Evolutionary conservation across 2,329 filamentous ascomycete species (phyloP), one percentile per base, ranked within the genome.

Genomic region (Trichophyton verrucosum): DNA sequence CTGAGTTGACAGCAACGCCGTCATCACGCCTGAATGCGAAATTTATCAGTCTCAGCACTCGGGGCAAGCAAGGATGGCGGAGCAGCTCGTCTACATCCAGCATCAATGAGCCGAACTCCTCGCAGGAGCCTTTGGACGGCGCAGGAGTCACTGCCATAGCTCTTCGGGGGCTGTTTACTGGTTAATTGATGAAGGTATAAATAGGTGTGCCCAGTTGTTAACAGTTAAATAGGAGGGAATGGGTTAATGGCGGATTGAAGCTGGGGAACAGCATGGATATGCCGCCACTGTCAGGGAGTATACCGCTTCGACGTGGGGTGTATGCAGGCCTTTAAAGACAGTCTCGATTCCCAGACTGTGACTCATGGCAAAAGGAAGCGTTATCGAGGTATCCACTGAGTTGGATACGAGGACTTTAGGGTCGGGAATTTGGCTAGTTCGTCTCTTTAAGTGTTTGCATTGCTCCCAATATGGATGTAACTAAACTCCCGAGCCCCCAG

Each of bases 31-130:
- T 33, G 51, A 55, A 55, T 7, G 51, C 51, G 6, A 55, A 20
- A 15, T 64, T 64, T 30, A 64, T 44, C 58, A 61, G 49, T 9
- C 17, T 42, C 24, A 46, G 58, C 17, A 64, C 51, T 8, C 27
- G n/a, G 7, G 51, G 11, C 6, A 64, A 58, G 40, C 59, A 64
- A 36, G 58, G 60, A 27, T 62, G 62, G 24, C 13, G 22, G 17
- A 57, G 42, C 30, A 64, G 42, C 20, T 61, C 47, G 46, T 59
- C 33, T 9, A 46, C 3, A n/a, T 64, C 62, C 24, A 63, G 30
- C 22, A 61, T 47, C 44, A 61, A 57, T 44, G 22, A 44, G 51
- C 49, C 27, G 58, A 60, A 61, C 20, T 60, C 60, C 4, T 57
- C 40, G 49, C 30, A 5, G 51, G 27, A 13, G 5, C 36, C 56